These are phyloP conservation scores for Trichosanthes truncata DNA, from an alignment of 306 rosid genomes.

Conservation along the genomic window DNA sequence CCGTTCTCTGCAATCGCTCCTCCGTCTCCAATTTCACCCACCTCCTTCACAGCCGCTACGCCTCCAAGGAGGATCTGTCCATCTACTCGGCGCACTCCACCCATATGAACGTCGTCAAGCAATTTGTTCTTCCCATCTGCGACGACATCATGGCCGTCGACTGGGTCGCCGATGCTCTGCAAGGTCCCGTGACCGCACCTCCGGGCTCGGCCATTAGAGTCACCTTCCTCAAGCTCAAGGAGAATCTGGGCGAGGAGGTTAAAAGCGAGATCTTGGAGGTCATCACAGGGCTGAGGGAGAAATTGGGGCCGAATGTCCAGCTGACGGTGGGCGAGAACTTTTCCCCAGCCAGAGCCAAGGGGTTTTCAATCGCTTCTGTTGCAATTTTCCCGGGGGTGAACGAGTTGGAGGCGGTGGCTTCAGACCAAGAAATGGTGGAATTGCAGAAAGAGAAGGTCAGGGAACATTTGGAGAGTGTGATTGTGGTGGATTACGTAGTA, in stretches of 20 bases:
- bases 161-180: conserved; percentile 42
- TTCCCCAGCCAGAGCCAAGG: conserved; percentile 88
- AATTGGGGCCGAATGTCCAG: conserved; percentile 41
- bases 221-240: conserved; percentile 68
- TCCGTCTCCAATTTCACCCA: conserved; percentile 59
- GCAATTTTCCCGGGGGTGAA: conserved; percentile 36
- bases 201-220: conserved; percentile 50
- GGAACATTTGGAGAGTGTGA: conserved; percentile 47
- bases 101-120: conserved; percentile 62
- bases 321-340: conserved; percentile 58
- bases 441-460: conserved; percentile 61
- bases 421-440: conserved; percentile 33
- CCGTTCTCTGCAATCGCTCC: conserved; percentile 55
- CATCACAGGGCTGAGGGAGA: conserved; percentile 36
- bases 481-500: conserved; percentile 56
- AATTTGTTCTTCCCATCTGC: conserved; percentile 50
- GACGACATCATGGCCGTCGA: conserved; percentile 89
- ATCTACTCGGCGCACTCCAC: conserved; percentile 46
- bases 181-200: conserved; percentile 9
- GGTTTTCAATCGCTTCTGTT: conserved; percentile 64
- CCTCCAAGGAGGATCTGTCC: conserved; percentile 46
- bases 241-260: conserved; percentile 17
- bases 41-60: conserved; percentile 77
- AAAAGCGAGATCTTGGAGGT: conserved; percentile 42
- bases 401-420: conserved; percentile 48